Conservation (phyloP, 2,329 filamentous ascomycete species). For the Rhynchosporium secalis region DNA sequence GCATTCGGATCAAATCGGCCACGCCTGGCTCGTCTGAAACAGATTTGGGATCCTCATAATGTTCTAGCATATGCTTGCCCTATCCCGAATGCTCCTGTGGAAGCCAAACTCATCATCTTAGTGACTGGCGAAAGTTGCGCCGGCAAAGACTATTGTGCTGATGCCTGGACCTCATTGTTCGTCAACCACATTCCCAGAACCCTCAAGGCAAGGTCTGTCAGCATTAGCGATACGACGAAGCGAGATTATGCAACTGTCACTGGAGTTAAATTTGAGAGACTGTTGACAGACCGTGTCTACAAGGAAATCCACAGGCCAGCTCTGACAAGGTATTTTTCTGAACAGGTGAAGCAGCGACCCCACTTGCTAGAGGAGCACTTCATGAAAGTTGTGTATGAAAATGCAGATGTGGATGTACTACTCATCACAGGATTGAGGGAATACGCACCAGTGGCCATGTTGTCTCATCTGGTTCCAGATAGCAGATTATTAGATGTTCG, state of each 20-base stretch:
- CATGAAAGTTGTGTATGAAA: conserved; percentile 48
- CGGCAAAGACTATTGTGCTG: conserved; percentile 62
- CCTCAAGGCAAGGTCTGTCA: conserved; percentile 46
- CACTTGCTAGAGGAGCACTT: conserved; percentile 45
- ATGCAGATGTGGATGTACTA: conserved; percentile 52
- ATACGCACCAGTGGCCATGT: conserved; percentile 52
- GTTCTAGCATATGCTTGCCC: conserved; percentile 58
- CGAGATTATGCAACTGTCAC: conserved; percentile 53
- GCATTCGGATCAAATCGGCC: conserved; percentile 58
- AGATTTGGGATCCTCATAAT: conserved; percentile 48
- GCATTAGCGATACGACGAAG: conserved; percentile 60
- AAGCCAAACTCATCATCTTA: conserved; percentile 53
- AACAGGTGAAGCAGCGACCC: conserved; percentile 47
- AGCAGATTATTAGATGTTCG: conserved; percentile 55
- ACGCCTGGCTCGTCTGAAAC: conserved; percentile 54
- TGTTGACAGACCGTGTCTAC: conserved; percentile 56
- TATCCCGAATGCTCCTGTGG: conserved; percentile 43
- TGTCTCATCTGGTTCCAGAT: conserved; percentile 54
- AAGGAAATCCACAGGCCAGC: conserved; percentile 59
- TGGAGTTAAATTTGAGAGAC: conserved; percentile 48
- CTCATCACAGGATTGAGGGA: conserved; percentile 57
- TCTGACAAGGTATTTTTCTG: conserved; percentile 53
- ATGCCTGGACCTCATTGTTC: conserved; percentile 51
- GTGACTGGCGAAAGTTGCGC: conserved; percentile 49
- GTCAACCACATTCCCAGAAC: conserved; percentile 19